Base-by-base conservation (phyloP, 352 stramenopile species). In the Discostella stelligera region DNA sequence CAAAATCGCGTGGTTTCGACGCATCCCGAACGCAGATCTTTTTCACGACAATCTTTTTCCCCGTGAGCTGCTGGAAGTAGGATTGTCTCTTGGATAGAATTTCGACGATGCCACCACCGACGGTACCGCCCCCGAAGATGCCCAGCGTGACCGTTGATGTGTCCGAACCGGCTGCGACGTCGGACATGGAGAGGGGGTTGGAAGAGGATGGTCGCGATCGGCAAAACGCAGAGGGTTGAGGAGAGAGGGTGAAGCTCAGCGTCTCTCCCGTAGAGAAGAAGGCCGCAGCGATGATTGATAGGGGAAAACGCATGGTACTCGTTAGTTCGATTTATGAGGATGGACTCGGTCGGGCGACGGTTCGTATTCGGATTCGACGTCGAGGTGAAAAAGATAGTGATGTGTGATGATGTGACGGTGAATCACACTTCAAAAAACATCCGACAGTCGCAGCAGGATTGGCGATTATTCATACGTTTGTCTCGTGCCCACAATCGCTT, bases 31-130 rank as follows among this genome's bases (percentile, higher is more conserved):
- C 88, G 52, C 83, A 90, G 23, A 93, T 80, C 37, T 84, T 85
- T 11, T 75, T 74, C 2, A 93, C 74, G 18, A 86, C 30, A 10
- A 93, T 69, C 39, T 72, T 62, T 37, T 82, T 81, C 10, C 83
- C 84, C 13, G 88, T 91, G 58, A 91, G 71, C 54, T 84, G 32
- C 56, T 81, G 54, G 54, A 93, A 87, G 44, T 88, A 71, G 18
- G 73, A 60, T 54, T 61, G 48, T 73, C 89, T 90, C 21, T 76
- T 67, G 41, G 69, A 55, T 3, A 93, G 67, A 55, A 93, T 93
- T 48, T 91, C 86, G 5, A 92, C 83, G 46, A 93, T 93, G 52
- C 88, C 88, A 27, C 88, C 88, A 48, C 88, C 88, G 21, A 93
- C 88, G 16, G 85, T 91, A 44, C 88, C 88, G 56, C 86, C 86